phyloP scores from a whole-genome alignment of 1,139 yeast species.

The Yamadazyma conglobata region DNA sequence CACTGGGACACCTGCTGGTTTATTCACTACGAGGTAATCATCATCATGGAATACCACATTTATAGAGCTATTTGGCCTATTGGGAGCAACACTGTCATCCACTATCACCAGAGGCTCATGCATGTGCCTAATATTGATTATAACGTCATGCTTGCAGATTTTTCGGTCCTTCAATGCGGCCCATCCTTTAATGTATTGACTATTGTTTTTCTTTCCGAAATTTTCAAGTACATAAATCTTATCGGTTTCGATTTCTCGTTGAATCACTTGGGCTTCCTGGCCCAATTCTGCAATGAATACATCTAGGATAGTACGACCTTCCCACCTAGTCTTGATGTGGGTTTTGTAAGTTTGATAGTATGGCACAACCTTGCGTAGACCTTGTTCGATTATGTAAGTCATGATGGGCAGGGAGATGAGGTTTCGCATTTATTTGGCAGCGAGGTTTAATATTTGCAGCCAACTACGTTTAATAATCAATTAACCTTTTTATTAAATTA shows the following conservation, averaged over 20 bases:
- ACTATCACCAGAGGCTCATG: constrained; percentile 59
- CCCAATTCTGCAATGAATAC: constrained; percentile 45
- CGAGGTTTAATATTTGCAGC: too few relatives aligned
- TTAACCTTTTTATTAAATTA: background rate
- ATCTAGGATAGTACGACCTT: constrained; percentile 39
- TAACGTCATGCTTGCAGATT: constrained; percentile 46
- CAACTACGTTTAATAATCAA: too few relatives aligned
- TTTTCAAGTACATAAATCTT: constrained; percentile 25
- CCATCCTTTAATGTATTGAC: constrained; percentile 21
- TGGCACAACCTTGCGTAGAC: constrained; percentile 45
- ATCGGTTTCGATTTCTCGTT: constrained; percentile 21
- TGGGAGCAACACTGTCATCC: constrained; percentile 17
- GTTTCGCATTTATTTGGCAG: too few relatives aligned
- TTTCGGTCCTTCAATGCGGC: constrained; percentile 18
- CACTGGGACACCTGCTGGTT: constrained; percentile 76
- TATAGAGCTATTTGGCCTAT: constrained; percentile 18
- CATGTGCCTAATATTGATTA: constrained; percentile 47
- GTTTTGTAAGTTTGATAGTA: constrained; percentile 39
- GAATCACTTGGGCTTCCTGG: constrained; percentile 23
- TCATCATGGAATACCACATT: constrained; percentile 47
- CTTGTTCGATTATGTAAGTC: constrained; percentile 29
- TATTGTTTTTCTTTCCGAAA: constrained; percentile 23
- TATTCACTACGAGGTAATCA: constrained; percentile 56
- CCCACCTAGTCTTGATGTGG: constrained; percentile 50
- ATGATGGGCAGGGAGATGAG: constrained; percentile 3